phyloP scores from a whole-genome alignment of 441 rosid species.

The Gossypium davidsonii region DNA sequence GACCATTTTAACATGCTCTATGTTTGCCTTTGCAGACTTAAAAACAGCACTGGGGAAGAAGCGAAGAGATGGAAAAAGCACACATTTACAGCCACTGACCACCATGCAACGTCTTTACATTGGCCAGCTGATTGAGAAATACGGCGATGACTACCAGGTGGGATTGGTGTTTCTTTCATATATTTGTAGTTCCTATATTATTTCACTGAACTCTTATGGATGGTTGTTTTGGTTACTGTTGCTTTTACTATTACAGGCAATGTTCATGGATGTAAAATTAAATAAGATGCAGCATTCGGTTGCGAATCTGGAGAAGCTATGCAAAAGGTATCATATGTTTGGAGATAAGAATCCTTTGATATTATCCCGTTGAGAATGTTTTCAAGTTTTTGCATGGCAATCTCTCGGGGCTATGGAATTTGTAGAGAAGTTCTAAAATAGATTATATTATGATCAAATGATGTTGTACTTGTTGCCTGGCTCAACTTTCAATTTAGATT shows the following conservation, averaged over 20 bases:
- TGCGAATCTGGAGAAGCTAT: constrained; percentile 60
- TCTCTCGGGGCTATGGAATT: not conserved
- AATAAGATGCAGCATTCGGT: constrained; percentile 92
- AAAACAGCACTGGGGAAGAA: constrained; percentile 84
- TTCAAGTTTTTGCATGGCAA: not conserved
- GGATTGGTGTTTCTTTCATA: not conserved
- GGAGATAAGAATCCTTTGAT: constrained; percentile 62
- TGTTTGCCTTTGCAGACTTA: constrained; percentile 48
- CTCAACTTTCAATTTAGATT: not conserved
- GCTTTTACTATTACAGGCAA: constrained; percentile 44
- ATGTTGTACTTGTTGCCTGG: not conserved
- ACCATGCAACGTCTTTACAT: constrained; percentile 61
- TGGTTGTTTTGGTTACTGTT: not conserved
- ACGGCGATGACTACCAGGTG: constrained; percentile 79
- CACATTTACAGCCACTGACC: constrained; percentile 71
- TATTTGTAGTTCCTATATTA: not conserved
- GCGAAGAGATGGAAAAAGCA: constrained; percentile 71
- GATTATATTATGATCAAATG: not conserved
- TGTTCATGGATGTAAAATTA: constrained; percentile 84
- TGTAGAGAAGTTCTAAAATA: not conserved
- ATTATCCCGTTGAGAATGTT: constrained; percentile 30
- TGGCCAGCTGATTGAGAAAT: constrained; percentile 51
- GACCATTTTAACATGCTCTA: not conserved
- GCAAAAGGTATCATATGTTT: constrained; percentile 53
- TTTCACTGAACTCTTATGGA: not conserved